These are phyloP conservation scores for Endoconidiophora polonica DNA, from an alignment of 2,329 filamentous ascomycete species.

Conservation along the genomic window DNA sequence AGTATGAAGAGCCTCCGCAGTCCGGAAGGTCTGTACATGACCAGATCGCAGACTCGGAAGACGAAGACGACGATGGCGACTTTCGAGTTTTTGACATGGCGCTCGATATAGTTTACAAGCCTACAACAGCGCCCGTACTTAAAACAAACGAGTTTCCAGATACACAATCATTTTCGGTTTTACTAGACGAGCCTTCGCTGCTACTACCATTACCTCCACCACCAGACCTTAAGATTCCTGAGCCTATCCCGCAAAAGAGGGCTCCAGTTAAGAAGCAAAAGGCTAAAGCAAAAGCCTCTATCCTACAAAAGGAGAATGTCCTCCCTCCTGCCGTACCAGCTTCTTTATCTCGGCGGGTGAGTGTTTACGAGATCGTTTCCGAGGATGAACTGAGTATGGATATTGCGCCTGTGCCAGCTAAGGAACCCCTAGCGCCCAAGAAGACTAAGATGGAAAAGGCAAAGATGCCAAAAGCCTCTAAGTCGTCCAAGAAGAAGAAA, in stretches of 20 bases:
- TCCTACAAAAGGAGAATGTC: not conserved
- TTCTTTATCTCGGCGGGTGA: too few relatives aligned
- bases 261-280: slow-evolving; percentile 7
- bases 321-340: not conserved
- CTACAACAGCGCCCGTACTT: not conserved
- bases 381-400: not conserved
- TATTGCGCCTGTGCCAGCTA: not conserved
- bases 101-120: not conserved
- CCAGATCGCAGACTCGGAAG: slow-evolving; percentile 10
- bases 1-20: not conserved
- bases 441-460: not conserved
- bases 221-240: not conserved
- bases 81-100: not conserved
- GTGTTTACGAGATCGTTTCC: too few relatives aligned
- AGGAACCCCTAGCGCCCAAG: not conserved
- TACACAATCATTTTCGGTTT: slow-evolving; percentile 15
- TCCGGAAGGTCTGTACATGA: not conserved
- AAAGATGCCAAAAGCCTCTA: not conserved
- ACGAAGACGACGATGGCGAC: slow-evolving; percentile 10
- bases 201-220: not conserved
- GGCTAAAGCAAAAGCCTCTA: not conserved
- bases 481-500: not conserved
- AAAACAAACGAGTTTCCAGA: slow-evolving; percentile 12
- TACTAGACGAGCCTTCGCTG: not conserved
- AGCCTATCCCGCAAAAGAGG: not conserved